Conservation (phyloP, 148 eudicot species). For the Persicaria maculosa region DNA sequence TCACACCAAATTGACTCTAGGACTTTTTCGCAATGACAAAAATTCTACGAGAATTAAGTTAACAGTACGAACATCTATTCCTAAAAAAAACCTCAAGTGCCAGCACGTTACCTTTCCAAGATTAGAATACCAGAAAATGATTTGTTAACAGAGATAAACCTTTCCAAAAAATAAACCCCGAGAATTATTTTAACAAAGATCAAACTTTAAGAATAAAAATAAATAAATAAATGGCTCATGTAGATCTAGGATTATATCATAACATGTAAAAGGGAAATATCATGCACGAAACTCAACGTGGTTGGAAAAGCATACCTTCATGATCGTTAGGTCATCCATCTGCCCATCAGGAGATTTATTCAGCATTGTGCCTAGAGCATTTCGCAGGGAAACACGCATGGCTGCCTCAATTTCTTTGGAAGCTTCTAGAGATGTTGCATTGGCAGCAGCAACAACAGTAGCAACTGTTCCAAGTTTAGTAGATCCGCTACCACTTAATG, state of each 20-base stretch:
- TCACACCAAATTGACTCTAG: background rate
- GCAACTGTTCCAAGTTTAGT: constrained; percentile 82
- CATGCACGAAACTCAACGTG: background rate
- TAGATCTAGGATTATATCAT: background rate
- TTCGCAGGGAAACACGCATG: constrained; percentile 80
- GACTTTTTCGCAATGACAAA: background rate
- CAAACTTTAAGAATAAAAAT: background rate
- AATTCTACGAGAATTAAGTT: background rate
- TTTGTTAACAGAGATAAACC: background rate
- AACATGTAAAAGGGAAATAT: background rate
- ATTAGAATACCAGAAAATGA: background rate
- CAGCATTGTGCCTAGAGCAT: constrained; percentile 73
- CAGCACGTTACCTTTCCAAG: background rate
- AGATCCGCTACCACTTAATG: constrained; percentile 86
- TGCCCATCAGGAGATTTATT: constrained; percentile 61
- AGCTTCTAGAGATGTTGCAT: constrained; percentile 71
- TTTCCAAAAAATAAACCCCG: background rate
- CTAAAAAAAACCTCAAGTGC: background rate
- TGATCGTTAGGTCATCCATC: constrained; percentile 81
- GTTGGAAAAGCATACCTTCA: constrained; percentile 49
- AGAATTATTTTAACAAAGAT: background rate
- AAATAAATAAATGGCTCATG: background rate
- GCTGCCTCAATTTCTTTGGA: constrained; percentile 96
- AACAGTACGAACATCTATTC: background rate
- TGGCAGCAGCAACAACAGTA: constrained; percentile 97